Percentiles rank a stretch among this genome's conserved stretches.
Conservation (phyloP, 1,139 yeast species). For the Torulaspora pretoriensis region DNA sequence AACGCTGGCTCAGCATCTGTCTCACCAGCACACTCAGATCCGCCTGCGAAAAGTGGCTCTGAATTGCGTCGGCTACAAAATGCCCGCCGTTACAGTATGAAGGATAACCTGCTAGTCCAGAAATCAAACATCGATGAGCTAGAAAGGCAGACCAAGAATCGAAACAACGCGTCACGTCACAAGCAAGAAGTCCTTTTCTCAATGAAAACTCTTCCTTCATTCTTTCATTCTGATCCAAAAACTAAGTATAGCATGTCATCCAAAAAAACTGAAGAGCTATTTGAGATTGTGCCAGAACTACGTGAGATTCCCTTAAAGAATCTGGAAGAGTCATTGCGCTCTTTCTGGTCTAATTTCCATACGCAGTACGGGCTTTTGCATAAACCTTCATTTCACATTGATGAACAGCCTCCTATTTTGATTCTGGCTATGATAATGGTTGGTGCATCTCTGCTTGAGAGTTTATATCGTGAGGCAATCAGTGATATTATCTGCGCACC, state of each 20-base stretch:
- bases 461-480: constrained; percentile 31
- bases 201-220: constrained; percentile 22
- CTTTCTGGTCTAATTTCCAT: constrained; percentile 59
- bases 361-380: constrained; percentile 61
- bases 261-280: constrained; percentile 19
- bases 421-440: constrained; percentile 54
- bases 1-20: constrained; percentile 2
- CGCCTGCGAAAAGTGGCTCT: constrained; percentile 9
- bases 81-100: constrained; percentile 14
- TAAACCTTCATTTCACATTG: constrained; percentile 58
- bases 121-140: constrained; percentile 23
- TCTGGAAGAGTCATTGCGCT: constrained; percentile 34
- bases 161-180: constrained; percentile 8
- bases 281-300: constrained; percentile 31
- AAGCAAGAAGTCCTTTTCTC: constrained; percentile 16
- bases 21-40: constrained; percentile 31
- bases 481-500: constrained; percentile 56
- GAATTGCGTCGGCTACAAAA: constrained; percentile 11
- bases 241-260: constrained; percentile 17
- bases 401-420: constrained; percentile 49
- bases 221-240: constrained; percentile 21
- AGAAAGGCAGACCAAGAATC: constrained; percentile 15
- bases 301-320: constrained; percentile 19
- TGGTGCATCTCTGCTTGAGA: constrained; percentile 45
- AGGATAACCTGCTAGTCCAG: constrained; percentile 23